These are phyloP conservation scores for Penicillium coprophilum DNA, from an alignment of 495 filamentous ascomycete genomes.

Conservation along the genomic window DNA sequence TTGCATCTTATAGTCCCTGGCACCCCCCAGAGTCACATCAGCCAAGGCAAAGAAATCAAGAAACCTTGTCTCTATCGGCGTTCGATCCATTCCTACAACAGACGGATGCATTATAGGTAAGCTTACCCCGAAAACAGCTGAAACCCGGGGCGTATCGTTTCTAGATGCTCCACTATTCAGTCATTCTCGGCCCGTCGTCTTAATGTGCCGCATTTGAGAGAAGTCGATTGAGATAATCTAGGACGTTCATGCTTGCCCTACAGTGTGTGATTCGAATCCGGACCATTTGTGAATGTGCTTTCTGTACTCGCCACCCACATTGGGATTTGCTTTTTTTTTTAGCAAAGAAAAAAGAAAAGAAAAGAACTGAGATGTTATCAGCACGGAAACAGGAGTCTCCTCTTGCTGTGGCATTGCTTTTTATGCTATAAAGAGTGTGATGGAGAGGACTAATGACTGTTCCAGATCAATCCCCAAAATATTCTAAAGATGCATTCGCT, in stretches of 20 bases:
- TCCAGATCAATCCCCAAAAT: background rate
- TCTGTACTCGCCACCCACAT: background rate
- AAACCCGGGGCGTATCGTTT: constrained; percentile 3
- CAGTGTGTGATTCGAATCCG: constrained; percentile 3
- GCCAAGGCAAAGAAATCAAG: background rate
- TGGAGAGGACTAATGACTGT: background rate
- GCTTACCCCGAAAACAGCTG: constrained; percentile 8
- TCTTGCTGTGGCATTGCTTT: constrained; percentile 4
- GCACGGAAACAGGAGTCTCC: constrained; percentile 14
- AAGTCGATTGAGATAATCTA: background rate
- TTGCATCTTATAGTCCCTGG: constrained; percentile 1
- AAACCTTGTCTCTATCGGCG: background rate
- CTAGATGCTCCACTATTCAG: background rate
- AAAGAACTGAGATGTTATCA: constrained; percentile 15
- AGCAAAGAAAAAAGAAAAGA: background rate
- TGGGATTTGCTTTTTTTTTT: background rate
- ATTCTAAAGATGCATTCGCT: constrained; percentile 21
- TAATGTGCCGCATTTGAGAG: constrained; percentile 3
- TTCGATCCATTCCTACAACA: constrained; percentile 1
- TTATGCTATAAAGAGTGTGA: constrained; percentile 9
- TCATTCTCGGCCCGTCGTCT: background rate
- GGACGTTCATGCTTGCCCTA: constrained; percentile 6
- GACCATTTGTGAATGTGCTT: background rate
- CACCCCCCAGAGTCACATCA: background rate
- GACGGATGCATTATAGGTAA: constrained; percentile 6